Conservation (phyloP, 495 filamentous ascomycete species). For the Haplographium delicatum region DNA sequence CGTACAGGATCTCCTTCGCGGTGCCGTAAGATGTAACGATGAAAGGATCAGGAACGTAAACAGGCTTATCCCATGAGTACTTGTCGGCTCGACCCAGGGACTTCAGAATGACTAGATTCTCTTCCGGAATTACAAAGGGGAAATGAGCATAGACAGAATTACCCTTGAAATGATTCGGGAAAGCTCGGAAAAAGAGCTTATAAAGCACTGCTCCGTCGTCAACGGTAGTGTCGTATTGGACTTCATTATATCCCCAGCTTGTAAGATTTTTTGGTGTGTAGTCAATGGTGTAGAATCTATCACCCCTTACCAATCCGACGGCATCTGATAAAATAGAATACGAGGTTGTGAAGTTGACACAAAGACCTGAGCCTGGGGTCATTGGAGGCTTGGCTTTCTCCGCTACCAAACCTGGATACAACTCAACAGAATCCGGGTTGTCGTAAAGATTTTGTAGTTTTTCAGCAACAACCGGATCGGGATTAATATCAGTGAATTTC, state of each 20-base stretch:
- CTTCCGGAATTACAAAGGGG: conserved; percentile 71
- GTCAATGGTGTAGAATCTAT: conserved; percentile 75
- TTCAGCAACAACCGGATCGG: conserved; percentile 65
- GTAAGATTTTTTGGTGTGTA: conserved; percentile 74
- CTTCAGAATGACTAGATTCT: conserved; percentile 70
- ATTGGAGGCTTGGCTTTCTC: conserved; percentile 73
- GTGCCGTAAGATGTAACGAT: conserved; percentile 56
- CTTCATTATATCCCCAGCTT: conserved; percentile 71
- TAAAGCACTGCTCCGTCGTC: conserved; percentile 82
- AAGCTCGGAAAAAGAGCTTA: conserved; percentile 73
- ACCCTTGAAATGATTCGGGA: conserved; percentile 72
- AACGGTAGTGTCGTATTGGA: conserved; percentile 65
- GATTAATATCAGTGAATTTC: conserved; percentile 82
- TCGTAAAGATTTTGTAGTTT: conserved; percentile 73
- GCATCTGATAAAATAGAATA: conserved; percentile 83
- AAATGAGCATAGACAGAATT: conserved; percentile 87
- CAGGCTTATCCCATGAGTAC: conserved; percentile 66
- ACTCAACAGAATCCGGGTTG: conserved; percentile 71
- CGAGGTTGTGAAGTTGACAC: conserved; percentile 77
- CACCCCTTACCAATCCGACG: conserved; percentile 76
- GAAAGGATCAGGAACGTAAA: conserved; percentile 42
- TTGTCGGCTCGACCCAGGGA: conserved; percentile 63
- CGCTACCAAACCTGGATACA: conserved; percentile 77
- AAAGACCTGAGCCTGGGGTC: conserved; percentile 73
- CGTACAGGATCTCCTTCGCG: conserved; percentile 57